Evolutionary conservation across 2,329 filamentous ascomycete genomes (phyloP).

Genomic region (Neonectria ditissima): DNA sequence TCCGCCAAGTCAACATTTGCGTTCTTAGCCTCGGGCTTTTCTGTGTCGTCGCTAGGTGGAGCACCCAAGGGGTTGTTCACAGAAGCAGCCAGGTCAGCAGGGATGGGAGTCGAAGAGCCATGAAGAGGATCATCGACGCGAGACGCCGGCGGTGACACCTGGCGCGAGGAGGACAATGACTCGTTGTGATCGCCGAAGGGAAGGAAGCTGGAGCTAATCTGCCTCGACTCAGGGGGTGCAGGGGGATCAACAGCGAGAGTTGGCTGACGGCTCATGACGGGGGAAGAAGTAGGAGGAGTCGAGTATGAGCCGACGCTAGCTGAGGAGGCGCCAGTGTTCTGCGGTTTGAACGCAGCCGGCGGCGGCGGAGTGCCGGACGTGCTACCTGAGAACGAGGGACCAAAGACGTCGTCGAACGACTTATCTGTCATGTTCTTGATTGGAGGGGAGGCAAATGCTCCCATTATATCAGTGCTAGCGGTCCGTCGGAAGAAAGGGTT

Average conservation of each 20-base stretch:
- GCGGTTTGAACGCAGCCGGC: conserved; percentile 59
- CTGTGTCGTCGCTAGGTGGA: conserved; percentile 53
- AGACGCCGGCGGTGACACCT: conserved; percentile 77
- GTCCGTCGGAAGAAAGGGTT: conserved; percentile 93
- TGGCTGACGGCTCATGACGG: conserved; percentile 72
- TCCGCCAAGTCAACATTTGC: conserved; percentile 44
- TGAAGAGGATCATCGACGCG: conserved; percentile 63
- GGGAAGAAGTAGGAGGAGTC: conserved; percentile 69
- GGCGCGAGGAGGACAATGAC: conserved; percentile 81
- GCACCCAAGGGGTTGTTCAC: conserved; percentile 44
- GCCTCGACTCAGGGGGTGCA: conserved; percentile 77
- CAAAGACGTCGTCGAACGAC: conserved; percentile 89
- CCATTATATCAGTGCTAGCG: conserved; percentile 70
- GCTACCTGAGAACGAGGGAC: conserved; percentile 69
- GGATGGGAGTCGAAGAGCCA: conserved; percentile 44
- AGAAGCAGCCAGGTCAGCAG: conserved; percentile 37
- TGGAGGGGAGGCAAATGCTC: conserved; percentile 63
- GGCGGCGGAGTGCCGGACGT: conserved; percentile 58
- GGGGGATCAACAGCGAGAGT: conserved; percentile 68
- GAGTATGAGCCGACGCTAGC: conserved; percentile 64
- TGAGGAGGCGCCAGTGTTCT: conserved; percentile 68
- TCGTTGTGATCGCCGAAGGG: conserved; percentile 76
- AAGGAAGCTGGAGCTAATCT: conserved; percentile 81
- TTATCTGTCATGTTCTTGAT: conserved; percentile 67
- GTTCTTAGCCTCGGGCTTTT: conserved; percentile 47